phyloP scores from a whole-genome alignment of 2,329 filamentous ascomycete genomes.

The Penicillium fuscoglaucum region DNA sequence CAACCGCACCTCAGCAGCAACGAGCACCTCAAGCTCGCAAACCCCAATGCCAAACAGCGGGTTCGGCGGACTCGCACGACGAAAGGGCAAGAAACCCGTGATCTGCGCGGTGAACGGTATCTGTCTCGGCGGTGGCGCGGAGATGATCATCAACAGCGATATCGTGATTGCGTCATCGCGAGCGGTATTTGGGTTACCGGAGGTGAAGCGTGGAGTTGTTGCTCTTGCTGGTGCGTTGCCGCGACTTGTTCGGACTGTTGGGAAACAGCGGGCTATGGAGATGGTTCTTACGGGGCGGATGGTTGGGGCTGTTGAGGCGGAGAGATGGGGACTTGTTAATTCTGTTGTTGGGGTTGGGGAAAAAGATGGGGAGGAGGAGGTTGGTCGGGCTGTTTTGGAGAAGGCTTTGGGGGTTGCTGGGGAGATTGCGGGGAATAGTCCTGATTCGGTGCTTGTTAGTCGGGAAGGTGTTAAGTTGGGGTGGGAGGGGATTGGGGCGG shows the following conservation, averaged over 20 bases:
- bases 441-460: constrained; percentile 73
- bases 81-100: constrained; percentile 64
- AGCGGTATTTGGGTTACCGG: constrained; percentile 68
- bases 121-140: constrained; percentile 73
- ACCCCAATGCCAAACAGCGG: constrained; percentile 34
- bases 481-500: constrained; percentile 68
- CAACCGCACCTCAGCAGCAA: constrained; percentile 19
- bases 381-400: constrained; percentile 25
- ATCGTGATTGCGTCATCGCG: constrained; percentile 60
- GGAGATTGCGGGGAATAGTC: constrained; percentile 65
- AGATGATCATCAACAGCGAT: constrained; percentile 73
- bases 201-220: constrained; percentile 69
- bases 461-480: constrained; percentile 70
- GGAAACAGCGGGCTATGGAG: constrained; percentile 68
- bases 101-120: constrained; percentile 75
- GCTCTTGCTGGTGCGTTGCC: constrained; percentile 71
- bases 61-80: constrained; percentile 48
- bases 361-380: constrained; percentile 19
- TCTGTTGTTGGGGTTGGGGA: constrained; percentile 52
- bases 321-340: constrained; percentile 70
- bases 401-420: constrained; percentile 61
- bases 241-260: constrained; percentile 64
- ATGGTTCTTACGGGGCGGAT: constrained; percentile 67
- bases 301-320: constrained; percentile 61
- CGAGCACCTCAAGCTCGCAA: neutral